A percentile compares a stretch with the other conserved stretches of the same genome.
Conservation (phyloP, 495 filamentous ascomycete species). For the Xylaria sp. region DNA sequence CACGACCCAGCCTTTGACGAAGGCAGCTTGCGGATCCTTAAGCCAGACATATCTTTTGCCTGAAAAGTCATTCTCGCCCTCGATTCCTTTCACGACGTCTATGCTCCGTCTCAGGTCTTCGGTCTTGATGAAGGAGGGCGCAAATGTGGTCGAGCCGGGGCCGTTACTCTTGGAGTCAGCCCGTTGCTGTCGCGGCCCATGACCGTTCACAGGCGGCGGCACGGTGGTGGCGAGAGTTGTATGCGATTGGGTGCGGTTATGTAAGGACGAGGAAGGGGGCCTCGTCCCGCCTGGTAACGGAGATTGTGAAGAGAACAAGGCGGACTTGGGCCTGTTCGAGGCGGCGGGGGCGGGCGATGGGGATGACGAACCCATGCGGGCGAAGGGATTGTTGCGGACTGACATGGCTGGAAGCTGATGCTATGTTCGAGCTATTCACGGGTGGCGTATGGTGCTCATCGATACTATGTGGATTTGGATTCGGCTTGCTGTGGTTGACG, state of each 20-base stretch:
- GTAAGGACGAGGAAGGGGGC: slow-evolving; percentile 31
- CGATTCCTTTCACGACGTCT: slow-evolving; percentile 77
- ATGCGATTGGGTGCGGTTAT: slow-evolving; percentile 54
- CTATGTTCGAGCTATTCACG: slow-evolving; percentile 9
- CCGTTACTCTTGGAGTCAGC: slow-evolving; percentile 67
- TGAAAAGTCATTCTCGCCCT: slow-evolving; percentile 97
- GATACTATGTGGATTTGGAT: background rate
- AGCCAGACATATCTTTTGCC: slow-evolving; percentile 99
- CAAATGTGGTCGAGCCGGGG: slow-evolving; percentile 77
- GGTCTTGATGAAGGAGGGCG: slow-evolving; percentile 91
- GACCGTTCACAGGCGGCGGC: slow-evolving; percentile 41
- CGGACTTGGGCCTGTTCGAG: slow-evolving; percentile 71
- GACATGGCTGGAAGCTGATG: slow-evolving; percentile 52
- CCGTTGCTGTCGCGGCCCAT: slow-evolving; percentile 55
- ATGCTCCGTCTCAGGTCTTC: slow-evolving; percentile 71
- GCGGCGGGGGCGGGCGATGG: slow-evolving; percentile 59
- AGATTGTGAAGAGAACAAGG: slow-evolving; percentile 61
- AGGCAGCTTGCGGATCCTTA: slow-evolving; percentile 82
- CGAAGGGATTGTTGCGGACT: slow-evolving; percentile 76
- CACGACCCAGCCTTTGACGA: slow-evolving; percentile 89
- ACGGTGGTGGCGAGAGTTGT: slow-evolving; percentile 38
- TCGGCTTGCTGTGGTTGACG: slow-evolving; percentile 20
- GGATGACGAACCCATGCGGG: slow-evolving; percentile 66
- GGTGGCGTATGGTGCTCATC: background rate
- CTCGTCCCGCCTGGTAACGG: slow-evolving; percentile 53